phyloP scores from a whole-genome alignment of 805 yeast species.

The Tetrapisispora iriomotensis region DNA sequence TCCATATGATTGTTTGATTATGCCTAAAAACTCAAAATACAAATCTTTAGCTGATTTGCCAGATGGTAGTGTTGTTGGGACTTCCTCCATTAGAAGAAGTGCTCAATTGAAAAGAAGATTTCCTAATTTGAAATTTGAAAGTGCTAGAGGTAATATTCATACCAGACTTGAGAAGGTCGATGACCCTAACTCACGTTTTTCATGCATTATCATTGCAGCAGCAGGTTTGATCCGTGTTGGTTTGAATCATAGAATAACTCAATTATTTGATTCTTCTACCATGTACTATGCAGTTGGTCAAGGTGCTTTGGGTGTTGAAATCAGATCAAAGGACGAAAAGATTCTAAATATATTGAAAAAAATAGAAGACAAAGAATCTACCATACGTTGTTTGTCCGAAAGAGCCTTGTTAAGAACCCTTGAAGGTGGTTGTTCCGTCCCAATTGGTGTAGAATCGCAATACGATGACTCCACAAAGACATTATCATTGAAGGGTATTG shows the following conservation, averaged over 20 bases:
- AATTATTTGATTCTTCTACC: slow-evolving; percentile 56
- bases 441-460: slow-evolving; percentile 77
- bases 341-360: slow-evolving; percentile 50
- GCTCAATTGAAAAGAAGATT: slow-evolving; percentile 76
- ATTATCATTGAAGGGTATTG: slow-evolving; percentile 56
- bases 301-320: slow-evolving; percentile 93
- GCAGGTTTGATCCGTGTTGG: slow-evolving; percentile 81
- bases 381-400: slow-evolving; percentile 78
- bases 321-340: slow-evolving; percentile 55
- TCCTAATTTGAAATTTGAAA: slow-evolving; percentile 70
- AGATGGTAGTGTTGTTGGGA: slow-evolving; percentile 78
- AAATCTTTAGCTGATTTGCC: slow-evolving; percentile 67
- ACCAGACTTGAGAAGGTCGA: slow-evolving; percentile 80
- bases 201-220: slow-evolving; percentile 79
- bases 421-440: slow-evolving; percentile 98
- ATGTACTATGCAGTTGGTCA: slow-evolving; percentile 98
- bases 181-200: slow-evolving; percentile 48
- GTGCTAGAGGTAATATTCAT: slow-evolving; percentile 75
- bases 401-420: slow-evolving; percentile 75
- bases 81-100: slow-evolving; percentile 87
- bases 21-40: slow-evolving; percentile 58
- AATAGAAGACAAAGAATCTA: slow-evolving; percentile 56
- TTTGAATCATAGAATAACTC: slow-evolving; percentile 65
- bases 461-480: slow-evolving; percentile 38
- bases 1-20: slow-evolving; percentile 84